phyloP scores from a whole-genome alignment of 2,329 filamentous ascomycete species.

The Aspergillus arachidicola region DNA sequence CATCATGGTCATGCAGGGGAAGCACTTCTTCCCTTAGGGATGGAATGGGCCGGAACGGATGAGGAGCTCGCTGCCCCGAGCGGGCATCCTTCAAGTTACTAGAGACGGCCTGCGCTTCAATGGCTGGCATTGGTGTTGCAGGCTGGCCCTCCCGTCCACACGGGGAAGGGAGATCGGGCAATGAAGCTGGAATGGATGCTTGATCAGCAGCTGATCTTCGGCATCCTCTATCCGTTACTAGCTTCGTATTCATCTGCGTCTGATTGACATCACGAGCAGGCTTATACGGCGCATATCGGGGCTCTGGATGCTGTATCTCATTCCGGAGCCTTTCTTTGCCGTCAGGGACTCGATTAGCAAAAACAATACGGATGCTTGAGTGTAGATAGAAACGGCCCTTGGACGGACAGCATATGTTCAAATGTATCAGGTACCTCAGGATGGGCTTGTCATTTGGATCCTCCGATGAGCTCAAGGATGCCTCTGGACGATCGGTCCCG shows the following conservation, averaged over 20 bases:
- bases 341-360: conserved; percentile 93
- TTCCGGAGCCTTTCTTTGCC: conserved; percentile 90
- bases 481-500: conserved; percentile 58
- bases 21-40: conserved; percentile 21
- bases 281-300: conserved; percentile 83
- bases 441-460: conserved; percentile 61
- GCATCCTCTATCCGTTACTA: conserved; percentile 63
- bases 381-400: conserved; percentile 87
- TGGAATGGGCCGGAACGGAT: conserved; percentile 23
- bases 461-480: conserved; percentile 50
- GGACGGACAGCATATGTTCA: conserved; percentile 88
- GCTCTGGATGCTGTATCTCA: conserved; percentile 86
- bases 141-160: background rate
- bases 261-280: conserved; percentile 52
- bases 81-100: background rate
- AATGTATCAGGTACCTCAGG: conserved; percentile 84
- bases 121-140: background rate
- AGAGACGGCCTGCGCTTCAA: background rate
- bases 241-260: conserved; percentile 49
- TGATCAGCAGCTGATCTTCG: conserved; percentile 61
- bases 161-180: conserved; percentile 15
- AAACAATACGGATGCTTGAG: conserved; percentile 89
- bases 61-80: conserved; percentile 9
- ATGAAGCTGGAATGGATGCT: conserved; percentile 18
- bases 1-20: conserved; percentile 25